A percentile compares a stretch with the other conserved stretches of the same genome.
Conservation (phyloP, 176 grass and related monocot genomes). For the Musa itinerans region DNA sequence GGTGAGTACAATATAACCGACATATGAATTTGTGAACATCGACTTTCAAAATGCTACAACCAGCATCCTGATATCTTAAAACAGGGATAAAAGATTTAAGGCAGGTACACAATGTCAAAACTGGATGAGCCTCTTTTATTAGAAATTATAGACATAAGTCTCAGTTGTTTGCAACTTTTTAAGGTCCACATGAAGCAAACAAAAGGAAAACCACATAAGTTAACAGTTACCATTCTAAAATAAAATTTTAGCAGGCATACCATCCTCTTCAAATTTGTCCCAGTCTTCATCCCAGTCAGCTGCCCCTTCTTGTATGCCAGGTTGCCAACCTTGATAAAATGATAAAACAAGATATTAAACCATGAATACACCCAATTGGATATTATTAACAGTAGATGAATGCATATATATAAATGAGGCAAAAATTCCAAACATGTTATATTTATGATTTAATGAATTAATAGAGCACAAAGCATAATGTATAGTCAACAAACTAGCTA, state of each 20-base stretch:
- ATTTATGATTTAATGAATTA: neutral
- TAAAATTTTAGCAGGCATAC: neutral
- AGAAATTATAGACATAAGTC: no score
- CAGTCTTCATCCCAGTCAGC: constrained; percentile 79
- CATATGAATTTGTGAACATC: neutral
- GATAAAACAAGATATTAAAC: constrained; percentile 14
- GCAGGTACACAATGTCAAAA: neutral
- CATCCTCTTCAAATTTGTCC: constrained; percentile 82
- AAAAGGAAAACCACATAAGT: neutral
- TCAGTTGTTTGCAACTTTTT: no score
- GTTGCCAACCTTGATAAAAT: constrained; percentile 73
- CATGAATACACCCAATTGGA: neutral
- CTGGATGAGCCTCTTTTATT: no score
- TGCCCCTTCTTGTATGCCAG: constrained; percentile 70
- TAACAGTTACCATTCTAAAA: neutral
- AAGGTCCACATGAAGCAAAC: no score
- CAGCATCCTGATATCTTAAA: neutral
- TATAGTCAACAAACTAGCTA: neutral
- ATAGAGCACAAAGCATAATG: neutral
- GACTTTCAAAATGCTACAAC: neutral
- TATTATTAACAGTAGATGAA: neutral
- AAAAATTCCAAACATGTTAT: neutral
- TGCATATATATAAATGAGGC: neutral
- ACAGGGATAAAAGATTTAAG: neutral
- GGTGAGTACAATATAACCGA: neutral